phyloP scores from a whole-genome alignment of 108 stramenopile genomes.

The Cyclotella atomus region DNA sequence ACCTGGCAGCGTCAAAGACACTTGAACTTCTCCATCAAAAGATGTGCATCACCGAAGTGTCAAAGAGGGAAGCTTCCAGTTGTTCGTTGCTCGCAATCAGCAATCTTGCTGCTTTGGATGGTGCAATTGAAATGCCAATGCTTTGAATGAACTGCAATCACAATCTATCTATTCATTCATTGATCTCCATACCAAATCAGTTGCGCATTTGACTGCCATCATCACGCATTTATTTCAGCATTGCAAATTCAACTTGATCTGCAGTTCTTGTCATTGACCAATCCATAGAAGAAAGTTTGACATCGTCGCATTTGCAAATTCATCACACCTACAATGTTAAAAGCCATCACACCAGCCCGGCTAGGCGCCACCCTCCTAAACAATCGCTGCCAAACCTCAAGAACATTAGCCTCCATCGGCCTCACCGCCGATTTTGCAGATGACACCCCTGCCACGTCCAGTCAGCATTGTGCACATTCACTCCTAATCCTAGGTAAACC shows the following conservation, averaged over 20 bases:
- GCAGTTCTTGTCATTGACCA: too few relatives aligned
- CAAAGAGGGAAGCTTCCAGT: neutral
- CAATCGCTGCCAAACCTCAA: neutral
- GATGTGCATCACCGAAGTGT: too few relatives aligned
- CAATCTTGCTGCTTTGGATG: neutral
- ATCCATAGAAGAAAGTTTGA: too few relatives aligned
- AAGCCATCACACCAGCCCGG: constrained; percentile 14
- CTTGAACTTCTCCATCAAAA: constrained; percentile 2
- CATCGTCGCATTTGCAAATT: too few relatives aligned
- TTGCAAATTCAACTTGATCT: too few relatives aligned
- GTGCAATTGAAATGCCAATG: neutral
- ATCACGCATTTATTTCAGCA: too few relatives aligned
- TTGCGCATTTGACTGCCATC: too few relatives aligned
- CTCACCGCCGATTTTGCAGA: neutral
- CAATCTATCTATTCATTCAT: neutral
- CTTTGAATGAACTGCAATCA: neutral
- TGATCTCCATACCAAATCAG: too few relatives aligned
- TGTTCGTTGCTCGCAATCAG: neutral
- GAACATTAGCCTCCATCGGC: constrained; percentile 18
- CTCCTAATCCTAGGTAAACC: constrained; percentile 91
- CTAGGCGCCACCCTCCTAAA: constrained; percentile 9
- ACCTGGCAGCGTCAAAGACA: too few relatives aligned
- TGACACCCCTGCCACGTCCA: neutral
- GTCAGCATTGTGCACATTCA: constrained; percentile 43
- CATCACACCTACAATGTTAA: constrained; percentile 11